Percentiles rank a stretch among this genome's conserved stretches.
Conservation (phyloP, 805 yeast genomes). For the Ogataea henricii region DNA sequence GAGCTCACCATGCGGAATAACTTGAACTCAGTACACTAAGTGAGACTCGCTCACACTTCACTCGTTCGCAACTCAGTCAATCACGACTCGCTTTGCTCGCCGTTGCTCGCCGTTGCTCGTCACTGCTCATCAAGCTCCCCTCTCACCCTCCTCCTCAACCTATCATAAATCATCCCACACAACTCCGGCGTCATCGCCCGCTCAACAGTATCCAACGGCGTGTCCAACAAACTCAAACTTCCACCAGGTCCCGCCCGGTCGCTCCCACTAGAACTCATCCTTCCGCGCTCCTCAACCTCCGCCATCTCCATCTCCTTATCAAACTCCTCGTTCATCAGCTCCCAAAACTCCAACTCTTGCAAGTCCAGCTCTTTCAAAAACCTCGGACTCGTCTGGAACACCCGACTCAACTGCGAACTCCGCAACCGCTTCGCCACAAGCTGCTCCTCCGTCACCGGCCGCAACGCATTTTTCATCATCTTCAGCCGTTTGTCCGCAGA, state of each 20-base stretch:
- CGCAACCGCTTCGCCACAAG: constrained; percentile 24
- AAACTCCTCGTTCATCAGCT: constrained; percentile 35
- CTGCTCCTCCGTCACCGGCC: constrained; percentile 29
- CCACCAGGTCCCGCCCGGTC: constrained; percentile 7
- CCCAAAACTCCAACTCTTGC: constrained; percentile 37
- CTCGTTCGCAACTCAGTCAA: too few relatives aligned
- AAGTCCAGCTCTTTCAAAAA: constrained; percentile 30
- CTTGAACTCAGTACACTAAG: too few relatives aligned
- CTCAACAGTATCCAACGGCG: constrained; percentile 25
- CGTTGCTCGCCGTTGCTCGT: too few relatives aligned
- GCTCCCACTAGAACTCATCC: constrained; percentile 7
- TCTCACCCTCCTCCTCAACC: constrained; percentile 19
- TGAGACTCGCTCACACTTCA: too few relatives aligned
- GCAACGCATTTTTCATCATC: constrained; percentile 31
- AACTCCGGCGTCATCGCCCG: constrained; percentile 20
- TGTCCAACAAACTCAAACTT: constrained; percentile 20
- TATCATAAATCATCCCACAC: constrained; percentile 19
- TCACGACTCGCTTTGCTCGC: neutral
- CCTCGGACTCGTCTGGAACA: constrained; percentile 30
- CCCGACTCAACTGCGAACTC: constrained; percentile 27
- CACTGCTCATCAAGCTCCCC: constrained; percentile 9
- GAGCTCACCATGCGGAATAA: too few relatives aligned
- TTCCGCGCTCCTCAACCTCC: constrained; percentile 13
- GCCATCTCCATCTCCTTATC: constrained; percentile 29
- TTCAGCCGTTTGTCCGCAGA: constrained; percentile 28